A percentile compares a stretch with the other conserved stretches of the same genome.
Evolutionary conservation across 148 eudicot genomes (phyloP).

Genomic region (Silene latifolia): DNA sequence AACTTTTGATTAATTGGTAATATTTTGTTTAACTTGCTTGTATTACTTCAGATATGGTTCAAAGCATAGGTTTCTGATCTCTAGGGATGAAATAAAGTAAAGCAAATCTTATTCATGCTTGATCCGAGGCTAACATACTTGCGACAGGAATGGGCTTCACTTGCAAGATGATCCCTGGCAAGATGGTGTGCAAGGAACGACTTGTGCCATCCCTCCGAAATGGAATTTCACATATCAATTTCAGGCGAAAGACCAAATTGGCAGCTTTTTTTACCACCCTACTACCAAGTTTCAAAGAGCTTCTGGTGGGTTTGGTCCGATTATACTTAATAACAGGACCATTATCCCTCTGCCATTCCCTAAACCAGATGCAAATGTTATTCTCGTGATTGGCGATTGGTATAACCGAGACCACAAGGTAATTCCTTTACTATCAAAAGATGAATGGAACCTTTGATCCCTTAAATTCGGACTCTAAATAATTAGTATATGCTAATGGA

Average conservation of each 20-base stretch:
- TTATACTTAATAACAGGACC: constrained; percentile 52
- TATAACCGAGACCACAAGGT: constrained; percentile 80
- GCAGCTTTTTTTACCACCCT: constrained; percentile 83
- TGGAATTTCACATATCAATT: constrained; percentile 85
- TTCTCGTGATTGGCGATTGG: constrained; percentile 92
- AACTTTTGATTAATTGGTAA: constrained; percentile 73
- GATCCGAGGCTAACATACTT: constrained; percentile 7
- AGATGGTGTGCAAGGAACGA: constrained; percentile 90
- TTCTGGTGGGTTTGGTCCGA: constrained; percentile 80
- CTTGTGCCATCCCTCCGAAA: constrained; percentile 73
- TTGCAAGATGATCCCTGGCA: constrained; percentile 86
- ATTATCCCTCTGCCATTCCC: constrained; percentile 63
- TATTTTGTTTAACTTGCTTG: constrained; percentile 9
- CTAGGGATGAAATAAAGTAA: background rate
- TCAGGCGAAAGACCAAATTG: constrained; percentile 94
- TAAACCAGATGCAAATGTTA: constrained; percentile 73
- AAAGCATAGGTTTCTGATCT: background rate
- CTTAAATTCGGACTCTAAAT: background rate
- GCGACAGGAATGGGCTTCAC: constrained; percentile 70
- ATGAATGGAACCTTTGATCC: background rate
- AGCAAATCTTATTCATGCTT: background rate
- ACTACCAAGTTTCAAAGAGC: constrained; percentile 85
- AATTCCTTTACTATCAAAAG: background rate
- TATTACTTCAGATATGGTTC: background rate
- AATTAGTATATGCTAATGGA: constrained; percentile 1